A percentile compares a stretch with the other conserved stretches of the same genome.
Conservation (phyloP, 257 asterid genomes). For the Solanum pennellii region DNA sequence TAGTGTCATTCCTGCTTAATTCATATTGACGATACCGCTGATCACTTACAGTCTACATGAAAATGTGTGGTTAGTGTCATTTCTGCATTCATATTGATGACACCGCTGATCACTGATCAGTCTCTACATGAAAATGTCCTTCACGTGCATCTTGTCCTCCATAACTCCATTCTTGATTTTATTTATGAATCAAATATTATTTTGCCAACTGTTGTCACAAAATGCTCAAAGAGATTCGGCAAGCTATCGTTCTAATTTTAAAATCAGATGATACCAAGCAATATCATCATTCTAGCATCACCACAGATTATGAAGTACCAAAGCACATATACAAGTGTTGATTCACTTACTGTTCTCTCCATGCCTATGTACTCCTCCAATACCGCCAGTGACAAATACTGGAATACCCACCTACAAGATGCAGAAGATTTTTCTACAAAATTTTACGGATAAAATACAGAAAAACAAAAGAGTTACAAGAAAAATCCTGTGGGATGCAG, state of each 20-base stretch:
- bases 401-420: constrained; percentile 69
- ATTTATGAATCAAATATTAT: neutral
- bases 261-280: neutral
- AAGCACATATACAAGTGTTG: neutral
- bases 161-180: neutral
- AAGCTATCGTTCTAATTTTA: neutral
- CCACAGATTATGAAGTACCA: neutral
- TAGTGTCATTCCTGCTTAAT: neutral
- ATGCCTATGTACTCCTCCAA: constrained; percentile 94
- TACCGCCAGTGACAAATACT: constrained; percentile 92
- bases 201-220: neutral
- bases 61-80: neutral
- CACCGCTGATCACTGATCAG: neutral
- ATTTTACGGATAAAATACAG: neutral
- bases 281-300: neutral
- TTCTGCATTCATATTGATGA: neutral
- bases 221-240: neutral
- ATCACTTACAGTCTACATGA: neutral
- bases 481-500: neutral
- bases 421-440: neutral
- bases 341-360: constrained; percentile 71
- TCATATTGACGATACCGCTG: neutral
- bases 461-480: neutral
- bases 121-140: neutral
- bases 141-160: neutral